Evolutionary conservation across 306 rosid species (phyloP).

Genomic region (Malus sylvestris): DNA sequence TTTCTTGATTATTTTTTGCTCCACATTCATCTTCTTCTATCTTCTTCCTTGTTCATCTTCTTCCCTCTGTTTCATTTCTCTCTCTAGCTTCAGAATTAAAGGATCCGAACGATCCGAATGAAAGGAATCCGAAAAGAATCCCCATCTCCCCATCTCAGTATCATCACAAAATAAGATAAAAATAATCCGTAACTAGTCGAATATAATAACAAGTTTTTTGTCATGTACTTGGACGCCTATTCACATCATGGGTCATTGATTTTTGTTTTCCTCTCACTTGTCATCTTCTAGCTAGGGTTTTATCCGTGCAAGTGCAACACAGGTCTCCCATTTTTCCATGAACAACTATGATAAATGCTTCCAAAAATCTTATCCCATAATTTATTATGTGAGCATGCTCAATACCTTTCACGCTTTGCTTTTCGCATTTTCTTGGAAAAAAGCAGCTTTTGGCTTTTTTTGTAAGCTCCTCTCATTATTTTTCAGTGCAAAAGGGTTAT

Average conservation of each 20-base stretch:
- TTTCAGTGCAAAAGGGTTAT: not conserved
- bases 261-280: slow-evolving; percentile 20
- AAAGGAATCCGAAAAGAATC: no score
- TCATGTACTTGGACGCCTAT: slow-evolving; percentile 20
- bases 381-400: not conserved
- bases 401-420: slow-evolving; percentile 22
- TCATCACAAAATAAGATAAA: not conserved
- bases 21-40: no score
- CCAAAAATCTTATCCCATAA: not conserved
- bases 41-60: no score
- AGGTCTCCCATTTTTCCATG: not conserved
- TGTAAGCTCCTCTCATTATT: slow-evolving; percentile 12
- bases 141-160: not conserved
- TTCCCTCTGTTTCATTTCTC: no score
- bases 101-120: no score
- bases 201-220: slow-evolving; percentile 22
- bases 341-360: not conserved
- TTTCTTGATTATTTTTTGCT: no score
- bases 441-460: slow-evolving; percentile 37
- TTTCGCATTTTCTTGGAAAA: slow-evolving; percentile 16
- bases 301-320: not conserved
- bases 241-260: slow-evolving; percentile 23
- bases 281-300: slow-evolving; percentile 12
- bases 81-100: no score
- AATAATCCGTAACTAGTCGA: slow-evolving; percentile 31